Evolutionary conservation across 345 rosid genomes (phyloP), one percentile per base, ranked within the genome.

Genomic region (Turritis glabra): DNA sequence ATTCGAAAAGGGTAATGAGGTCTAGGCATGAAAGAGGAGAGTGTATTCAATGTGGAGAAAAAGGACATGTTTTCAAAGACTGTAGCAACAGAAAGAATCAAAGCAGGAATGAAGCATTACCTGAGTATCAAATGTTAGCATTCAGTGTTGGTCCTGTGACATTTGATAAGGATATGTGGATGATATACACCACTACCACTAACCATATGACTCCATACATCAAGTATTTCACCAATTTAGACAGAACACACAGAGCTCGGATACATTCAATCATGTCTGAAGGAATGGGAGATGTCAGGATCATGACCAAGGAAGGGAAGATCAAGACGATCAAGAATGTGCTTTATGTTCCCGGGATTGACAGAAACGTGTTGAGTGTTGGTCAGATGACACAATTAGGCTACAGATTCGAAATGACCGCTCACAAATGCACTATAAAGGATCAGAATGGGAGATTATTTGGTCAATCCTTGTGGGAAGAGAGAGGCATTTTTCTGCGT

Each of bases 281-380:
- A 58, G 64, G 46, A 35, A 58, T 35, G 14, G 44, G 64, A 21
- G 64, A 59, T 59, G 64, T 59, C 11, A 37, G 1, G 29, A 35
- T 59, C 64, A 33, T 21, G 11, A 35, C 27, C 2, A 21, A 21
- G 5, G 26, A 19, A 13, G 27, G 27, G 17, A 59, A 35, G 12
- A 59, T 12, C 29, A 59, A 33, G 27, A 59, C 12, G 17, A 35
- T 59, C 64, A 59, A 59, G 64, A 37, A 59, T 37, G 64, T 59
- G 64, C 30, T 59, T 22, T 59, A 5, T 8, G 64, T 59, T 59
- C 64, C 64, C 0, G 2, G 5, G 12, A 37, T 37, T 0, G 11
- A 37, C 2, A 7, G 47, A 37, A 37, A 37, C 18, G 30, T 37
- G 64, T 21, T 59, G 64, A 59, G 47, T 59, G 12, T 37, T 59